Conservation (phyloP, 1,284 basidiomycete genomes). For the Blastosporella zonata region DNA sequence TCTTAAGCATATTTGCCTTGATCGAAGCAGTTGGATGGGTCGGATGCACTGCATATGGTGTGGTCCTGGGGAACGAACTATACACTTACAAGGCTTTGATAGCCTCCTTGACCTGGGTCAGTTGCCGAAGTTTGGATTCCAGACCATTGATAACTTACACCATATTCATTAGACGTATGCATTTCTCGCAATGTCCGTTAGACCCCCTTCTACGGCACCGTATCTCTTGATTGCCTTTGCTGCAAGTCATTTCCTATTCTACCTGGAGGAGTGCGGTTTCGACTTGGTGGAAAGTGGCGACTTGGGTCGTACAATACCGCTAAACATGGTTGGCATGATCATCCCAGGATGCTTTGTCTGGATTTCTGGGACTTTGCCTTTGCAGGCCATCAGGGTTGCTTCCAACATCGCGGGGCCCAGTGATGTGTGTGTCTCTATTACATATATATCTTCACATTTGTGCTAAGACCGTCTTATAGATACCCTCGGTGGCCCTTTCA, state of each 20-base stretch:
- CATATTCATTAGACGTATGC: conserved; percentile 40
- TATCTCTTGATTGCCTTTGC: conserved; percentile 50
- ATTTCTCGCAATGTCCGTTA: conserved; percentile 35
- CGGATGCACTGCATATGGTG: conserved; percentile 34
- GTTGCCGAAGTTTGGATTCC: conserved; percentile 14
- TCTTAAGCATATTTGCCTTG: conserved; percentile 35
- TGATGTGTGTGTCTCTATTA: conserved; percentile 39
- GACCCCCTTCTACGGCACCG: conserved; percentile 47
- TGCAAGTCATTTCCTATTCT: conserved; percentile 31
- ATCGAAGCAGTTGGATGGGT: conserved; percentile 35
- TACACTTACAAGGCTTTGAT: conserved; percentile 25
- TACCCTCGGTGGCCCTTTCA: conserved; percentile 46
- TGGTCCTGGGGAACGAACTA: conserved; percentile 25
- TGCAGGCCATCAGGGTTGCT: conserved; percentile 42
- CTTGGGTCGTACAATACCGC: conserved; percentile 17
- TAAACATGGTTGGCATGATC: conserved; percentile 32
- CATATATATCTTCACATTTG: conserved; percentile 1
- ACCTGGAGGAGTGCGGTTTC: conserved; percentile 34
- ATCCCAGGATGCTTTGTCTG: conserved; percentile 40
- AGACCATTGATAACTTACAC: conserved; percentile 5
- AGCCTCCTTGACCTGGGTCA: conserved; percentile 42
- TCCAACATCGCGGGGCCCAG: conserved; percentile 44
- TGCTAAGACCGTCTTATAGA: conserved; percentile 29
- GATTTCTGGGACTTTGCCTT: conserved; percentile 52
- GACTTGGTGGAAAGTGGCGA: conserved; percentile 23